Base-by-base conservation (phyloP, 2,329 filamentous ascomycete genomes). In the Phaeomoniella chlamydospora region DNA sequence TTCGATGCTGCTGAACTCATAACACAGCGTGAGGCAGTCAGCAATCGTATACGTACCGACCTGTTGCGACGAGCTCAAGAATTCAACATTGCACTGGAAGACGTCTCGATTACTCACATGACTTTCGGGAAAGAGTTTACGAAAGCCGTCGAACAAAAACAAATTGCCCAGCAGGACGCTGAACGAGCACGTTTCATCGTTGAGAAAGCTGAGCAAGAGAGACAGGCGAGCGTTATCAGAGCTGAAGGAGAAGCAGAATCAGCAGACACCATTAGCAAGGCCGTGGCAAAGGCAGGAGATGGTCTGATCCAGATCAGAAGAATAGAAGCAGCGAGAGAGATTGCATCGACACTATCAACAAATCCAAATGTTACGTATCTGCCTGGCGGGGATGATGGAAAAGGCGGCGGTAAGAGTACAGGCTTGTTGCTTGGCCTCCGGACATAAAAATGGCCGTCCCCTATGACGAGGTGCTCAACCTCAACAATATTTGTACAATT, bases 21-120 rank as follows among this genome's bases (percentile, higher is more conserved):
- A 70, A 98, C 90, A 40, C 90, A 98, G 67, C 82, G 90, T 60
- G 92, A 98, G 67, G 85, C 88, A 45, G 90, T 98, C 51, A 88
- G 80, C 45, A 80, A 94, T 62, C 82, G 87, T 52, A 98, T 98
- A 69, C 86, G 84, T 42, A 72, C 73, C 49, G 90, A 98, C 58
- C 77, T 98, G 34, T 79, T 90, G 55, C 86, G 81, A 67, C 87
- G 90, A 52, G 90, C 90, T 33, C 68, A 79, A 53, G 90, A 98
- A 62, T 98, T 98, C 77, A 94, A 98, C 71, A 98, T 98, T 55
- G 85, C 86, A 17, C 83, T 98, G 37, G 90, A 98, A 65, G 90
- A 98, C 55, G 90, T 98, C 41, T 93, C 85, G 55, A 98, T 98
- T 62, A 98, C 90, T 42, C 90, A 98, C 72, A 98, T 98, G 90